Percentiles rank a stretch among this genome's conserved stretches.
Conservation (phyloP, 1,284 basidiomycete species). For the Tetrapyrgos nigripes region DNA sequence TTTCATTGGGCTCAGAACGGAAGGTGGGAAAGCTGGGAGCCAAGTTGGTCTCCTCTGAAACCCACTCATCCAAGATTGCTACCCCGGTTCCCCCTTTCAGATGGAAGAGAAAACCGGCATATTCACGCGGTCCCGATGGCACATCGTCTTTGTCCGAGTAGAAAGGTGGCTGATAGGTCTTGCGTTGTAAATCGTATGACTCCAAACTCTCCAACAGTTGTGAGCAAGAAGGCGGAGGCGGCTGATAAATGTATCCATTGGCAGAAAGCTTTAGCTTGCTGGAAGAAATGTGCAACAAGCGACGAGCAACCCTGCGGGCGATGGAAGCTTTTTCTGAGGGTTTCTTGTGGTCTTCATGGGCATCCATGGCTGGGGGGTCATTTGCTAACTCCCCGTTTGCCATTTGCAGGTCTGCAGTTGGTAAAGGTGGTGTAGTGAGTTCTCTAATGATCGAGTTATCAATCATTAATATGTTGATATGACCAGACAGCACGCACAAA, state of each 20-base stretch:
- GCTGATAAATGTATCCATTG: constrained; percentile 55
- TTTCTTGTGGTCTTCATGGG: too few relatives aligned
- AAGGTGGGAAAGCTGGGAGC: too few relatives aligned
- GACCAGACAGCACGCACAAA: too few relatives aligned
- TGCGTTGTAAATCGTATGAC: constrained; percentile 57
- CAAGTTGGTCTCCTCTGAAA: constrained; percentile 16
- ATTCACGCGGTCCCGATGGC: constrained; percentile 75
- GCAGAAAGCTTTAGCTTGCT: constrained; percentile 18
- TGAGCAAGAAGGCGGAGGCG: constrained; percentile 58
- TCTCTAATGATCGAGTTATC: too few relatives aligned
- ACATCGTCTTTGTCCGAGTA: constrained; percentile 82
- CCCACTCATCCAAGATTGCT: constrained; percentile 59
- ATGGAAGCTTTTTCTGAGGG: too few relatives aligned
- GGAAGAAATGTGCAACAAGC: background rate
- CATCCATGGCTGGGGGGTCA: too few relatives aligned
- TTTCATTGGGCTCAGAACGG: background rate
- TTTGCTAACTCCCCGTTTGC: too few relatives aligned
- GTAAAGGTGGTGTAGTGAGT: too few relatives aligned
- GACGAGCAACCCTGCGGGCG: too few relatives aligned
- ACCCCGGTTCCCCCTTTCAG: constrained; percentile 69
- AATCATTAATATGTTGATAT: too few relatives aligned
- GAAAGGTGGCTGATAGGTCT: constrained; percentile 79
- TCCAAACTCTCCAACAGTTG: constrained; percentile 64
- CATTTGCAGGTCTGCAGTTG: too few relatives aligned
- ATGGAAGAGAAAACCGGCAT: constrained; percentile 80